phyloP scores from a whole-genome alignment of 2,329 filamentous ascomycete genomes.

The Monilinia laxa region DNA sequence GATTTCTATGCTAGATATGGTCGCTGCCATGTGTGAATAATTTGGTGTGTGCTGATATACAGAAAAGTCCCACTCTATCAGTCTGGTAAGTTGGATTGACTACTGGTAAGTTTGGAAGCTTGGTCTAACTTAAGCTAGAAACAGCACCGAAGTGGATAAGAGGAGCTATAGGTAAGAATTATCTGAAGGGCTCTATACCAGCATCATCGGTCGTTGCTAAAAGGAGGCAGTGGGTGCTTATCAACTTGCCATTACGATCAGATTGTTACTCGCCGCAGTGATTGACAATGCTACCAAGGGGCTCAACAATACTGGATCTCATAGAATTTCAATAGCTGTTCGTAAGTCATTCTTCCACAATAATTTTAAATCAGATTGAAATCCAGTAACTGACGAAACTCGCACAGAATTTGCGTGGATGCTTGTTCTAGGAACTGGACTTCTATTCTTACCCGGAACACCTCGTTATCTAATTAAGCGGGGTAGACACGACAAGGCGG shows the following conservation, averaged over 20 bases:
- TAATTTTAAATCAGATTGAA: neutral
- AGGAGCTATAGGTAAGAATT: constrained; percentile 12
- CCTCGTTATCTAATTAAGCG: constrained; percentile 42
- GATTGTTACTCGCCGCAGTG: constrained; percentile 71
- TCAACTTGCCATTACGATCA: constrained; percentile 80
- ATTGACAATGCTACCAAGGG: constrained; percentile 70
- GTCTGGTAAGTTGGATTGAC: constrained; percentile 4
- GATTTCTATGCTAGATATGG: constrained; percentile 61
- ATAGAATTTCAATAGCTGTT: constrained; percentile 76
- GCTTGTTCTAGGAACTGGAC: constrained; percentile 20
- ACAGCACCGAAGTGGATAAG: constrained; percentile 23
- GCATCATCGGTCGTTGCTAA: neutral
- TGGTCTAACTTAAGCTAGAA: neutral
- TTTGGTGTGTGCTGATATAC: neutral
- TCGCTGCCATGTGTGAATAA: neutral
- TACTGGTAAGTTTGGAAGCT: neutral
- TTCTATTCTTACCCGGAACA: constrained; percentile 40
- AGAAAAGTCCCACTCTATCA: constrained; percentile 18
- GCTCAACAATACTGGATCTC: constrained; percentile 61
- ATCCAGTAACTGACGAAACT: neutral
- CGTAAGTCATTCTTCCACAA: constrained; percentile 39
- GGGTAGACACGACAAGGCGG: constrained; percentile 40
- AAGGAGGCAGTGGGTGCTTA: constrained; percentile 50
- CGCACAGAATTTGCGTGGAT: constrained; percentile 66
- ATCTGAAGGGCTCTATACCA: too few relatives aligned